Evolutionary conservation across 2,329 filamentous ascomycete genomes (phyloP).

Genomic region (Ascochyta clinopodiicola): DNA sequence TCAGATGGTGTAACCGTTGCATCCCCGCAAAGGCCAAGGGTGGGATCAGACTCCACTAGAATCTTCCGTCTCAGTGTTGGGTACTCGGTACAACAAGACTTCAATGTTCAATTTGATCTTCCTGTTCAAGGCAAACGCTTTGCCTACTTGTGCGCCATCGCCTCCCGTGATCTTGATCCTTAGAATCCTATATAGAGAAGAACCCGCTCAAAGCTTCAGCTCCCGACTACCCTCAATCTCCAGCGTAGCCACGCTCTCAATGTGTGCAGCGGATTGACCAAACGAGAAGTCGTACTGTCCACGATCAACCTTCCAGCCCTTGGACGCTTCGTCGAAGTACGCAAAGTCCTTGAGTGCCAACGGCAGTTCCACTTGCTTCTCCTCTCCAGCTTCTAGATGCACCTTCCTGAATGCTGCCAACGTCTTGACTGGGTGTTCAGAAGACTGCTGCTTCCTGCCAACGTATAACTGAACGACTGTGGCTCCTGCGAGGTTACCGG

Average conservation of each 20-base stretch:
- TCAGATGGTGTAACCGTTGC: background rate
- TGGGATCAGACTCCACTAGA: too few species aligned
- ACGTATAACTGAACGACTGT: slow-evolving; percentile 66
- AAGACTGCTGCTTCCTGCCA: slow-evolving; percentile 51
- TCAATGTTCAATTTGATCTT: too few species aligned
- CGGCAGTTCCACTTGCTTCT: slow-evolving; percentile 61
- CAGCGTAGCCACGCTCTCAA: slow-evolving; percentile 34
- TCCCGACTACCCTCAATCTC: slow-evolving; percentile 28
- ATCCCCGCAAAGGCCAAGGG: background rate
- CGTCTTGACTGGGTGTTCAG: slow-evolving; percentile 68
- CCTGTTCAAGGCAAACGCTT: too few species aligned
- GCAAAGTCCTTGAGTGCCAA: slow-evolving; percentile 38
- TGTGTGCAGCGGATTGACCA: slow-evolving; percentile 36
- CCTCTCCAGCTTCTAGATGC: slow-evolving; percentile 63
- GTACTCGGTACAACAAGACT: too few species aligned
- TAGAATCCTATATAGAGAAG: too few species aligned
- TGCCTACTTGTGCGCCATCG: too few species aligned
- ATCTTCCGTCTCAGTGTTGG: too few species aligned
- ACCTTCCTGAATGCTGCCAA: slow-evolving; percentile 73
- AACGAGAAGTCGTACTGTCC: slow-evolving; percentile 43
- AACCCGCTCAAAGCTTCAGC: slow-evolving; percentile 15
- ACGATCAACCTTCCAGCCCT: slow-evolving; percentile 39
- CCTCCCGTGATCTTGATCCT: too few species aligned
- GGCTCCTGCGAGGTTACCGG: slow-evolving; percentile 56
- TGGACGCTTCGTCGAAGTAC: slow-evolving; percentile 38